Conservation (phyloP, 306 rosid species). For the Parietaria judaica region DNA sequence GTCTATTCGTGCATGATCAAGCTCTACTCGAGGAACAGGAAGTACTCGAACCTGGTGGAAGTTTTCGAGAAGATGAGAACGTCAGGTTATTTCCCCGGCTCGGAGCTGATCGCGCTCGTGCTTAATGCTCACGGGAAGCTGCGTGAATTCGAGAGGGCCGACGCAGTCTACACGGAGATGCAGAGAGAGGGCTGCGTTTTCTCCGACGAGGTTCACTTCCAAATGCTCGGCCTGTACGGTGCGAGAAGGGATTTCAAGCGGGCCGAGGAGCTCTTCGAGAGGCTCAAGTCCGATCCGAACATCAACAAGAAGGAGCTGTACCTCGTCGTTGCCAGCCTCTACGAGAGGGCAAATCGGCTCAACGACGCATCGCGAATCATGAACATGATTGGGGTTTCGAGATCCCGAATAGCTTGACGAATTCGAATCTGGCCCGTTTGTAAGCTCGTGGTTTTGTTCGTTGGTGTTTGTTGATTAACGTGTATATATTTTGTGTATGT, state of each 20-base stretch:
- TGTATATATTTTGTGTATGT: conserved; percentile 9
- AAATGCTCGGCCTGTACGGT: conserved; percentile 71
- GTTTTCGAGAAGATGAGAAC: conserved; percentile 82
- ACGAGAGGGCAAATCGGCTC: conserved; percentile 66
- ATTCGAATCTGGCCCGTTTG: conserved; percentile 10
- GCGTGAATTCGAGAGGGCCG: conserved; percentile 70
- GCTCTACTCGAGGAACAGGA: conserved; percentile 63
- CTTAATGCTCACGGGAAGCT: conserved; percentile 83
- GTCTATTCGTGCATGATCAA: conserved; percentile 70
- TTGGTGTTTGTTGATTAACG: conserved; percentile 1
- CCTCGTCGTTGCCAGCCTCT: conserved; percentile 69
- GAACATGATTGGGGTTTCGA: conserved; percentile 45
- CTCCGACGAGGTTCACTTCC: conserved; percentile 82
- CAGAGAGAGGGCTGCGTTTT: conserved; percentile 74
- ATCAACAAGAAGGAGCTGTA: conserved; percentile 82
- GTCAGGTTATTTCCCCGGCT: conserved; percentile 71
- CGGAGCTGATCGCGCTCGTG: conserved; percentile 74
- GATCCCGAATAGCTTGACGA: conserved; percentile 25
- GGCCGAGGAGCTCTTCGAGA: conserved; percentile 61
- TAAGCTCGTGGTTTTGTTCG: conserved; percentile 9
- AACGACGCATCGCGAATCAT: conserved; percentile 68
- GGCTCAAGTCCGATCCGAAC: conserved; percentile 62
- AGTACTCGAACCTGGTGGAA: conserved; percentile 58
- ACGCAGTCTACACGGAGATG: conserved; percentile 64
- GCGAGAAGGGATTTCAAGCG: conserved; percentile 53